phyloP scores from a whole-genome alignment of 2,329 filamentous ascomycete genomes.

The Aspergillus sp. region DNA sequence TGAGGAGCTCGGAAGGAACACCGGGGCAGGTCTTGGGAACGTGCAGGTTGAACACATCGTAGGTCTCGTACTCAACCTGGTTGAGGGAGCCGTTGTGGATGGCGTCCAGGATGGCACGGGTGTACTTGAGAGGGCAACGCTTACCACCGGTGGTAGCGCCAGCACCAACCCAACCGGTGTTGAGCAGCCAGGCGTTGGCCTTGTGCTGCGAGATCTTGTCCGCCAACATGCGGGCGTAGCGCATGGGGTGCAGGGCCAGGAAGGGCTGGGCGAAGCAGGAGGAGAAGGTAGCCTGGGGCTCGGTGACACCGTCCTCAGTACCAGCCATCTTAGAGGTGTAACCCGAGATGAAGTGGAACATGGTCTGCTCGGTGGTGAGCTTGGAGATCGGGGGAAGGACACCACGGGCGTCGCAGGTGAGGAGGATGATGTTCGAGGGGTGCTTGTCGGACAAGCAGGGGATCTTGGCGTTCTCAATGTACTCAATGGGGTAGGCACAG shows the following conservation, averaged over 20 bases:
- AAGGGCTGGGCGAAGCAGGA: slow-evolving; percentile 99
- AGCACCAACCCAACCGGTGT: slow-evolving; percentile 96
- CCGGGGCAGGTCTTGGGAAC: slow-evolving; percentile 90
- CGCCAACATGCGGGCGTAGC: slow-evolving; percentile 96
- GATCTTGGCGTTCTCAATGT: slow-evolving; percentile 98
- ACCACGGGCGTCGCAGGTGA: slow-evolving; percentile 96
- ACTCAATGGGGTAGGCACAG: slow-evolving; percentile 98
- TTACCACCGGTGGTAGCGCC: slow-evolving; percentile 89
- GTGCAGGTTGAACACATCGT: slow-evolving; percentile 93
- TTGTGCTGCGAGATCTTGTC: slow-evolving; percentile 97
- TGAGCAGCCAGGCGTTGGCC: slow-evolving; percentile 96
- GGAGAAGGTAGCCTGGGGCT: slow-evolving; percentile 98
- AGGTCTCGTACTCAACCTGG: slow-evolving; percentile 89
- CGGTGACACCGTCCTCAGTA: slow-evolving; percentile 93
- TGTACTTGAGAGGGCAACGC: slow-evolving; percentile 98
- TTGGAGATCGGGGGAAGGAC: slow-evolving; percentile 98
- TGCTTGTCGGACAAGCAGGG: slow-evolving; percentile 85
- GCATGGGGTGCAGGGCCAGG: slow-evolving; percentile 98
- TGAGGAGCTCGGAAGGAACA: slow-evolving; percentile 88
- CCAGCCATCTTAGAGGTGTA: slow-evolving; percentile 99
- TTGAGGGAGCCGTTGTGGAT: slow-evolving; percentile 97
- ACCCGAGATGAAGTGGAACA: slow-evolving; percentile 99
- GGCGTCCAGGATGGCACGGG: slow-evolving; percentile 93
- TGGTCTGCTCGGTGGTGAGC: slow-evolving; percentile 89
- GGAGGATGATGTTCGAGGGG: slow-evolving; percentile 95